Base-by-base conservation (phyloP, 2,329 filamentous ascomycete species). In the Sclerotinia sclerotiorum region DNA sequence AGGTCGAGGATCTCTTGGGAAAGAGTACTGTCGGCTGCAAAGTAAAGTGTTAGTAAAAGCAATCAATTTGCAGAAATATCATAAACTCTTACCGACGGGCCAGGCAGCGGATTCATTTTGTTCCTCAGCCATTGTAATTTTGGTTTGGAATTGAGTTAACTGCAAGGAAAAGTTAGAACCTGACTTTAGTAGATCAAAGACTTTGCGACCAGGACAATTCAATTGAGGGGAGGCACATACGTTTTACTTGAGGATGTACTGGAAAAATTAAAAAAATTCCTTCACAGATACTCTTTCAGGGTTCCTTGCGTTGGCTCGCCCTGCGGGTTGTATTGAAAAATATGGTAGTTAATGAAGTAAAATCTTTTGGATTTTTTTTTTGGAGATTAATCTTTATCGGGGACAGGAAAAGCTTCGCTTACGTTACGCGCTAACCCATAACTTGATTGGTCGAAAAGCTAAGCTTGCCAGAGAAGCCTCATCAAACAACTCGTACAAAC, bases 1-100 rank as follows among this genome's bases (percentile, higher is more conserved):
- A 93, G 85, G 75, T 96, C 91, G 72, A 97, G 87, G 72, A 97
- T 88, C 79, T 94, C 89, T 83, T 93, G 89, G 68, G 90, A 87
- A 72, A 96, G 84, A 76, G 87, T 86, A 77, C 87, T 84, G 78
- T 92, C 90, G 80, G 90, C 90, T 79, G 90, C 79, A 71, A 89
- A 78, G 90, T 80, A 71, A 89, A 13, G 21, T 54, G 24, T 67
- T 54, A 67, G 56, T 61, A 39, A 32, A 44, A 19, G 32, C 35
- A 35, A 35, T 44, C n/a, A 27, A 15, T 24, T 42, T 27, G 32
- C 91, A 73, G 89, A 88, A 86, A 70, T 54, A 27, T 46, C 21
- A 46, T 44, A 35, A 44, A 66, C 49, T 69, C 67, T 29, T 67
- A 64, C 48, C 32, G 64, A 57, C 55, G 39, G 61, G 69, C 72